A percentile compares a stretch with the other conserved stretches of the same genome.
Conservation (phyloP, 2,329 filamentous ascomycete genomes). For the Thielaviopsis musarum region DNA sequence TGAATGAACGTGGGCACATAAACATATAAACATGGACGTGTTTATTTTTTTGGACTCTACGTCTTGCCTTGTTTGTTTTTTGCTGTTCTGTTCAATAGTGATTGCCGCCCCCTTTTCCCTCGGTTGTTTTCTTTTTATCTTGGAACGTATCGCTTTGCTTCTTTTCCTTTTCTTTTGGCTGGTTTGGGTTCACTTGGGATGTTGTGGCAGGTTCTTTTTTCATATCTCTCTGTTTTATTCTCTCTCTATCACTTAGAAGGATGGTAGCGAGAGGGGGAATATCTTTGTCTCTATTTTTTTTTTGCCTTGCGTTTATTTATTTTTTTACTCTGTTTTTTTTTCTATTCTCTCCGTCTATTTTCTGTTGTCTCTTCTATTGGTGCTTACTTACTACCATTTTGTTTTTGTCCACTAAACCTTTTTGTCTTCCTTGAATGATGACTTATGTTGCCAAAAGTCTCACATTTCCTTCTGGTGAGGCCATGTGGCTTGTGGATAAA, state of each 20-base stretch:
- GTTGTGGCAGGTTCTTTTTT: not conserved
- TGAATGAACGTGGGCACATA: not conserved
- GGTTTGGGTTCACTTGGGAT: not conserved
- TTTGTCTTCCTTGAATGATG: not conserved
- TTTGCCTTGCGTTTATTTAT: not conserved
- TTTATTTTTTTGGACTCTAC: not conserved
- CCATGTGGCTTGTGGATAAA: not conserved
- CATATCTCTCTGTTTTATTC: conserved; percentile 1
- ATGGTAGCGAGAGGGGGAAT: not conserved
- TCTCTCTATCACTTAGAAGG: not conserved
- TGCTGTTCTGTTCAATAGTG: not conserved
- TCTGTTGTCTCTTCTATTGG: not conserved
- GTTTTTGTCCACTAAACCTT: not conserved
- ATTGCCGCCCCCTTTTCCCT: not conserved
- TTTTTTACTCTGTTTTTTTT: not conserved
- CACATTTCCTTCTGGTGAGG: too few relatives aligned
- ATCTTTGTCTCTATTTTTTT: not conserved
- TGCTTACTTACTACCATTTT: not conserved
- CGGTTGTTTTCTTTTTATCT: not conserved
- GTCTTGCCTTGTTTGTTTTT: not conserved
- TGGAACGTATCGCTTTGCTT: not conserved
- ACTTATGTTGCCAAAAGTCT: not conserved
- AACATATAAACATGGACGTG: not conserved
- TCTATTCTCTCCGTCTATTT: conserved; percentile 5
- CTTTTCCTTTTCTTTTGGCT: not conserved